These are phyloP conservation scores for Coemansia sp. DNA, from an alignment of 192 early-diverging fungal genomes.

Conservation along the genomic window DNA sequence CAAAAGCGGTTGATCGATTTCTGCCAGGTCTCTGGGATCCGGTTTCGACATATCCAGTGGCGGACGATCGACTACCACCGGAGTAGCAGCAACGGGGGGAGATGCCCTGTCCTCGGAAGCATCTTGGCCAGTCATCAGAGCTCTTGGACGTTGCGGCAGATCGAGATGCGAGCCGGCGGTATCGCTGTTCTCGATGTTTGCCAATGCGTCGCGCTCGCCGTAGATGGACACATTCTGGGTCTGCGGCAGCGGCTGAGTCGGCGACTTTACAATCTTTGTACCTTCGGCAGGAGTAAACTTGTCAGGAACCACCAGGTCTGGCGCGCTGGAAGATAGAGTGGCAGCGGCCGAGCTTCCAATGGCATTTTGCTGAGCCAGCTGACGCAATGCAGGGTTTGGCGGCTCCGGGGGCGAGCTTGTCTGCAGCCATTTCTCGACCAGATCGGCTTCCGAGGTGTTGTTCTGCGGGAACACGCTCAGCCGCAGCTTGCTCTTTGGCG, in stretches of 20 bases:
- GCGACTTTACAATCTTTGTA: conserved; percentile 7
- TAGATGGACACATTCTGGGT: conserved; percentile 20
- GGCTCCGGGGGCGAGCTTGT: neutral
- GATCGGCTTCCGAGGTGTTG: conserved; percentile 5
- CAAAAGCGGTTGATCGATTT: conserved; percentile 6
- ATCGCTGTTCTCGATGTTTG: neutral
- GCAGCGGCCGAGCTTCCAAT: neutral
- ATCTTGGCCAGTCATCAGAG: neutral
- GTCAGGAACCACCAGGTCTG: conserved; percentile 18
- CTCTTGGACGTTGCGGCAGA: neutral
- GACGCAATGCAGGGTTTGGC: conserved; percentile 3
- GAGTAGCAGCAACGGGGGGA: neutral
- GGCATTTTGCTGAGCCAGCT: neutral
- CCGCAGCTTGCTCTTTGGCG: conserved; percentile 8
- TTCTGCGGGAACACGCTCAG: conserved; percentile 8
- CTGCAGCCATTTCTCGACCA: conserved; percentile 23
- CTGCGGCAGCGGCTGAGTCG: neutral
- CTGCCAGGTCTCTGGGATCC: neutral
- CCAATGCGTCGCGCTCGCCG: conserved; percentile 6
- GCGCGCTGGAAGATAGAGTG: conserved; percentile 7
- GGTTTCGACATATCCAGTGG: neutral
- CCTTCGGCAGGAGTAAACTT: conserved; percentile 13
- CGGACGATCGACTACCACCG: neutral
- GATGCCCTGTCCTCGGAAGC: neutral
- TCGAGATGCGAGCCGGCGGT: neutral